phyloP scores from a whole-genome alignment of 345 rosid genomes.

The Ailanthus altissimus region DNA sequence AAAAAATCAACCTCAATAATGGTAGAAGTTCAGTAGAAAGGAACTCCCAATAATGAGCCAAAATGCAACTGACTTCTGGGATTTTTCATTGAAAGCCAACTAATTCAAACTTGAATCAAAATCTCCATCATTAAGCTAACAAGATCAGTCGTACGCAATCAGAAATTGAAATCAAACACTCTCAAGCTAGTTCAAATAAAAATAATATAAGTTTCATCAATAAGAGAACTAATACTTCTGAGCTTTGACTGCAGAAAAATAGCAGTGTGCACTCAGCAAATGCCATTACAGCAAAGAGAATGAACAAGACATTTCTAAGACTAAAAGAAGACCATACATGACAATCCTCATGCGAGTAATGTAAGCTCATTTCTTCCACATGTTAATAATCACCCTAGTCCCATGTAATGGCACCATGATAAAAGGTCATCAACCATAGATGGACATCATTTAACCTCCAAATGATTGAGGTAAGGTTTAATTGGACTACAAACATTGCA shows the following conservation, averaged over 20 bases:
- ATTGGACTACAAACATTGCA: neutral
- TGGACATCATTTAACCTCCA: neutral
- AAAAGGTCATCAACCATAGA: slow-evolving; percentile 3
- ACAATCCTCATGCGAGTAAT: neutral
- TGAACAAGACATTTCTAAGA: neutral
- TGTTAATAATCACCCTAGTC: neutral
- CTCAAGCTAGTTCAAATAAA: neutral
- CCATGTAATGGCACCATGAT: neutral
- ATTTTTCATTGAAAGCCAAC: neutral
- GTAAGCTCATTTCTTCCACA: slow-evolving; percentile 7
- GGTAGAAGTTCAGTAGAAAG: neutral
- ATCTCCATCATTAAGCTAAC: neutral
- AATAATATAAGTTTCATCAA: neutral
- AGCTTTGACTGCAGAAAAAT: neutral
- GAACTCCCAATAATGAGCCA: neutral
- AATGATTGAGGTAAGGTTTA: slow-evolving; percentile 2
- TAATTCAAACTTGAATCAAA: slow-evolving; percentile 11
- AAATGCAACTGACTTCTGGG: neutral
- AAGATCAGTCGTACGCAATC: neutral
- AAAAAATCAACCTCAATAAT: neutral
- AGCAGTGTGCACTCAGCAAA: neutral
- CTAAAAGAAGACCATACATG: neutral
- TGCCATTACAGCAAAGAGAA: neutral
- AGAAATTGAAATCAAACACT: neutral
- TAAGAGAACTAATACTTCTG: neutral